Conservation (phyloP, 352 stramenopile species). For the Phytopythium litorale region DNA sequence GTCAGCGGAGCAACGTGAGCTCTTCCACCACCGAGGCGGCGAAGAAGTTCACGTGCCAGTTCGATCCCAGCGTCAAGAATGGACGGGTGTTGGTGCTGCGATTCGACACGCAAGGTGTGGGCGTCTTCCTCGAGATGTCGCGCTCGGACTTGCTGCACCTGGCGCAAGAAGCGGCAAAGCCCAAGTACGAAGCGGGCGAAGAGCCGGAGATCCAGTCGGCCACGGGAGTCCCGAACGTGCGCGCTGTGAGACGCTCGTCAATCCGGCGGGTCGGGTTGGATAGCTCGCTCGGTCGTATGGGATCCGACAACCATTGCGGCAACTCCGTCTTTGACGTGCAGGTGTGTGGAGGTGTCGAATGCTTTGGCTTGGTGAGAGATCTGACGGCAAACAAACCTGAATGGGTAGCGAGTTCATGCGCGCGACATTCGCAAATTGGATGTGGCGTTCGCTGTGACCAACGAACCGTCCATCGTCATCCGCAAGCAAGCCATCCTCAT, state of each 20-base stretch:
- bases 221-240: neutral
- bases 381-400: conserved; percentile 5
- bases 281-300: neutral
- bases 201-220: conserved; percentile 7
- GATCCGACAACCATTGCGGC: conserved; percentile 18
- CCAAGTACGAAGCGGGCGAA: conserved; percentile 14
- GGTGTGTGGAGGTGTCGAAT: conserved; percentile 6
- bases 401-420: conserved; percentile 53
- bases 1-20: conserved; percentile 13
- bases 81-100: conserved; percentile 37
- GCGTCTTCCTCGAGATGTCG: conserved; percentile 51
- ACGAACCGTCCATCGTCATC: conserved; percentile 71
- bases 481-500: conserved; percentile 78
- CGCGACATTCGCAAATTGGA: conserved; percentile 76
- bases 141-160: conserved; percentile 52
- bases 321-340: conserved; percentile 40
- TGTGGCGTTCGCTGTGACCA: conserved; percentile 67
- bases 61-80: conserved; percentile 36
- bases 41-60: conserved; percentile 38
- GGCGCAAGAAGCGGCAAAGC: conserved; percentile 43
- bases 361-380: neutral
- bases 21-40: conserved; percentile 16
- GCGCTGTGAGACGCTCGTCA: neutral
- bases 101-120: conserved; percentile 49
- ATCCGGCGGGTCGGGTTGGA: neutral